Conservation (phyloP, 1,284 basidiomycete species). For the Phellopilus nigrolimitatus region DNA sequence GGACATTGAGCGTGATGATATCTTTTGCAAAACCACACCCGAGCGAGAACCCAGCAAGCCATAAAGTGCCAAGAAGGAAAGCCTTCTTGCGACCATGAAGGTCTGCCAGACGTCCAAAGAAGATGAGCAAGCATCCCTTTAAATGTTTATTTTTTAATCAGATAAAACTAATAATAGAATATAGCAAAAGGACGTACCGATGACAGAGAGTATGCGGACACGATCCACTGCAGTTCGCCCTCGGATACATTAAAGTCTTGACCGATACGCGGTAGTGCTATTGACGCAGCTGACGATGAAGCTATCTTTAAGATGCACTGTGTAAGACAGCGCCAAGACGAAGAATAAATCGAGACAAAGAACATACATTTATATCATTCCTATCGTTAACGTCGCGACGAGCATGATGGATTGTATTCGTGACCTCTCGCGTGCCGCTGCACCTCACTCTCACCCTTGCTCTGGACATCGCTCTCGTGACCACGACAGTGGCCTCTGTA, state of each 20-base stretch:
- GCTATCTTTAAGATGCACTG: conserved; percentile 32
- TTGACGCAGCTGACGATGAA: conserved; percentile 39
- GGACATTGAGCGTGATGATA: conserved; percentile 47
- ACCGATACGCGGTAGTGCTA: conserved; percentile 62
- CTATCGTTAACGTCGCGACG: conserved; percentile 45
- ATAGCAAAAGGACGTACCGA: conserved; percentile 34
- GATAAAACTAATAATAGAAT: conserved; percentile 29
- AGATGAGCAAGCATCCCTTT: conserved; percentile 67
- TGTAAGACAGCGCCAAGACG: conserved; percentile 28
- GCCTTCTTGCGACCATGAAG: conserved; percentile 62
- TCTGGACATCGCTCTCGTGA: too few species aligned
- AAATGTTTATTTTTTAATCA: conserved; percentile 21
- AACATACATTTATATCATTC: conserved; percentile 52
- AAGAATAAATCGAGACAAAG: conserved; percentile 14
- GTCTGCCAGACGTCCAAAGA: conserved; percentile 70
- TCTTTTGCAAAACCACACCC: conserved; percentile 46
- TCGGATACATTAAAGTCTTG: conserved; percentile 43
- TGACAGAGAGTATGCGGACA: conserved; percentile 38
- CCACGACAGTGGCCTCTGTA: too few species aligned
- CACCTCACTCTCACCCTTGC: too few species aligned
- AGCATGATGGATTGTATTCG: conserved; percentile 29
- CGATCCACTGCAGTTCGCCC: conserved; percentile 60
- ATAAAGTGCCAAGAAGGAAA: conserved; percentile 51
- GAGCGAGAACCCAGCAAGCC: conserved; percentile 44
- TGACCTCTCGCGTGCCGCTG: background rate